Percentiles rank a stretch among this genome's conserved stretches.
phyloP scores from a whole-genome alignment of 305 asterid genomes.

The Vinca major region DNA sequence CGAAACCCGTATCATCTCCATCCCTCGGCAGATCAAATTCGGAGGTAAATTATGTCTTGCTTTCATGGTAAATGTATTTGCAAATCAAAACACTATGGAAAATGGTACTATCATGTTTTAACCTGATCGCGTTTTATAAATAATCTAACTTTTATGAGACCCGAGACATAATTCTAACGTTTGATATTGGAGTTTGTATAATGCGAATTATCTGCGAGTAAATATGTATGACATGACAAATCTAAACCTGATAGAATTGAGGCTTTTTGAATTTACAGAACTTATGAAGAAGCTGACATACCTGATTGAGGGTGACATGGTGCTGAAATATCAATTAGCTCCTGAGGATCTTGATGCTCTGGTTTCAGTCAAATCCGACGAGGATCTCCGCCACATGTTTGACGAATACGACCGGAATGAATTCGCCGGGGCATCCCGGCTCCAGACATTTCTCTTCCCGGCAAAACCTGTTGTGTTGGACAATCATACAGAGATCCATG shows the following conservation, averaged over 20 bases:
- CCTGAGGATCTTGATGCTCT: conserved; percentile 79
- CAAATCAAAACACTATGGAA: too few species aligned
- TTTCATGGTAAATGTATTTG: background rate
- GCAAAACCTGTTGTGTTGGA: conserved; percentile 29
- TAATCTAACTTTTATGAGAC: too few species aligned
- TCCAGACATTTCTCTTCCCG: conserved; percentile 71
- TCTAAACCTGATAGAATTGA: background rate
- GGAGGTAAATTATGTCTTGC: conserved; percentile 27
- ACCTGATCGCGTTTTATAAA: too few species aligned
- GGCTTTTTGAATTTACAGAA: conserved; percentile 28
- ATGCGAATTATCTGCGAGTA: too few species aligned
- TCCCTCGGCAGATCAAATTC: conserved; percentile 45
- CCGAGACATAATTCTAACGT: too few species aligned
- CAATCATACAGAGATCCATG: conserved; percentile 19
- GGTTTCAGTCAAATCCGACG: conserved; percentile 58
- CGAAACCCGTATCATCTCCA: conserved; percentile 76
- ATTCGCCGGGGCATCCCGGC: conserved; percentile 35
- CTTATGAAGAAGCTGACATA: conserved; percentile 66
- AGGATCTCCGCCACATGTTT: conserved; percentile 68
- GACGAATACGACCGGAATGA: conserved; percentile 51
- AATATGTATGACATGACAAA: too few species aligned
- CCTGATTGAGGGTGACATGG: conserved; percentile 59
- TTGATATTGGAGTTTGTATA: too few species aligned
- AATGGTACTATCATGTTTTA: too few species aligned
- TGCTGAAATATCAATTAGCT: conserved; percentile 57